These are phyloP conservation scores for Puccinellia tenuiflora DNA, from an alignment of 176 grass and related monocot genomes.

Conservation along the genomic window DNA sequence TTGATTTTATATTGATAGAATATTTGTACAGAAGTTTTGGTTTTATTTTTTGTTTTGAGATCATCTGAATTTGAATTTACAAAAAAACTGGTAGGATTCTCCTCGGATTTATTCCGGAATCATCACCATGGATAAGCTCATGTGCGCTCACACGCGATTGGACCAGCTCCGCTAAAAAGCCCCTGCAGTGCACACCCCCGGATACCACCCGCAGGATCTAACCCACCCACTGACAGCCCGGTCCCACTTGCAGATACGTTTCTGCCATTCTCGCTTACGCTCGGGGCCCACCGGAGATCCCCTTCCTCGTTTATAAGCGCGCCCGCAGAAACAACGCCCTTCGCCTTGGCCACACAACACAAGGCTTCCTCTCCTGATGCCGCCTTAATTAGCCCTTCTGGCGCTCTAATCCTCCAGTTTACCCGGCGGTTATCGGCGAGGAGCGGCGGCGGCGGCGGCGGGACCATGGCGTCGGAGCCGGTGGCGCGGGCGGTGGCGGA, in stretches of 20 bases:
- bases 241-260: neutral
- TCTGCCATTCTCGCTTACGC: neutral
- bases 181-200: neutral
- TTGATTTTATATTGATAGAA: too few species aligned
- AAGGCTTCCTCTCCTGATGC: neutral
- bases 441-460: neutral
- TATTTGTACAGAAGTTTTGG: too few species aligned
- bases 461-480: constrained; percentile 55
- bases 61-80: neutral
- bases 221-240: neutral
- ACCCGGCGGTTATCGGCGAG: neutral
- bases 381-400: neutral
- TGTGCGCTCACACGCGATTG: neutral
- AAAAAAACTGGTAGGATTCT: neutral
- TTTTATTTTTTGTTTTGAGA: neutral
- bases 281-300: neutral
- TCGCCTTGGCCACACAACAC: neutral
- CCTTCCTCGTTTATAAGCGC: constrained; percentile 12
- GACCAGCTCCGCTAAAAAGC: neutral
- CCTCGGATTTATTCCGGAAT: neutral
- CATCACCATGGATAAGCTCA: constrained; percentile 18
- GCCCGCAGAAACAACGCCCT: neutral
- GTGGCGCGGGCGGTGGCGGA: constrained; percentile 60
- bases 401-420: neutral
- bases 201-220: constrained; percentile 7